These are phyloP conservation scores for Aspergillus vadensis DNA, from an alignment of 2,329 filamentous ascomycete genomes.

Conservation along the genomic window DNA sequence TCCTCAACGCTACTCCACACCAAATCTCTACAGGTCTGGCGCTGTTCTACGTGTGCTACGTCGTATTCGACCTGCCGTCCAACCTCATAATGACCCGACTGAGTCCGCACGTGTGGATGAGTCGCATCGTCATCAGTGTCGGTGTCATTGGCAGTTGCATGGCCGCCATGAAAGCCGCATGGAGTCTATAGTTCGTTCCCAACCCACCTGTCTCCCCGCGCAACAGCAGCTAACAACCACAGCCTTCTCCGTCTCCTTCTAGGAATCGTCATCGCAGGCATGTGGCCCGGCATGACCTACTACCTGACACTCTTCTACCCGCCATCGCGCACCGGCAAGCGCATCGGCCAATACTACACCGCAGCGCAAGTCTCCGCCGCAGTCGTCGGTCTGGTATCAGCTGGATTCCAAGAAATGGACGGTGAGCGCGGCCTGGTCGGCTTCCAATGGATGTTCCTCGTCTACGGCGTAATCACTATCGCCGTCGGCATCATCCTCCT, in stretches of 20 bases:
- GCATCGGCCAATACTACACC: constrained; percentile 87
- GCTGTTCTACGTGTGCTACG: constrained; percentile 90
- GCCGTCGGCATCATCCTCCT: constrained; percentile 71
- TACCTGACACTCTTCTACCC: constrained; percentile 92
- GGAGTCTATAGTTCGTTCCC: constrained; percentile 72
- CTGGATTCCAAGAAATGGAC: constrained; percentile 91
- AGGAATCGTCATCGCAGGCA: constrained; percentile 83
- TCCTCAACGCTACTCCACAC: constrained; percentile 69
- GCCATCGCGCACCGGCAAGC: constrained; percentile 79
- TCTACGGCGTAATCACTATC: constrained; percentile 77
- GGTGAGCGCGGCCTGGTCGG: constrained; percentile 73
- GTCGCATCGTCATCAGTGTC: constrained; percentile 83
- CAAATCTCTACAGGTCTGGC: constrained; percentile 83
- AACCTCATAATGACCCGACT: constrained; percentile 86
- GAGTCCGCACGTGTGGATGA: constrained; percentile 88
- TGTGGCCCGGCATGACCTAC: constrained; percentile 96
- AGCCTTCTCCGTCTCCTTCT: constrained; percentile 77
- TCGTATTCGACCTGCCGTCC: constrained; percentile 84
- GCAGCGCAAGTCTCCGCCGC: constrained; percentile 86
- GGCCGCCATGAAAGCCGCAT: constrained; percentile 76
- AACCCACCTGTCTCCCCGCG: background rate
- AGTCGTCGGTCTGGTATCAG: constrained; percentile 85
- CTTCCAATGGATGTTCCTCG: constrained; percentile 71
- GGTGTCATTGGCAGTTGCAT: constrained; percentile 83
- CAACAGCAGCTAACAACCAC: constrained; percentile 10